These are phyloP conservation scores for Penicillium sp. DNA, from an alignment of 2,329 filamentous ascomycete genomes.

Conservation along the genomic window DNA sequence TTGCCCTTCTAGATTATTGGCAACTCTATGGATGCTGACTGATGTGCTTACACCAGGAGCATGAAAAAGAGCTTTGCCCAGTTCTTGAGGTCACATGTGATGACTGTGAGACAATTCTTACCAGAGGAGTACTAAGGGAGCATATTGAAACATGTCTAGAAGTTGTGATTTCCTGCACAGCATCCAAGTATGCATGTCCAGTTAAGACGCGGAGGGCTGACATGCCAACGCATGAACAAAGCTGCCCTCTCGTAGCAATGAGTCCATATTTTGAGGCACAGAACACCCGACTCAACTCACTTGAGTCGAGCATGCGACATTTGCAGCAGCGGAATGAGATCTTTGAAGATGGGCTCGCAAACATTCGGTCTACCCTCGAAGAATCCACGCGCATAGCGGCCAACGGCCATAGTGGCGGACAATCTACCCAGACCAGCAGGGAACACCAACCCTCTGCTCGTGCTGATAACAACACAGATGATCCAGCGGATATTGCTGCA, in stretches of 20 bases:
- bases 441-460: conserved; percentile 12
- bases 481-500: conserved; percentile 21
- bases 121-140: conserved; percentile 34
- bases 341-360: conserved; percentile 47
- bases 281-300: conserved; percentile 42
- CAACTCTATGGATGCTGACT: conserved; percentile 4
- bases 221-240: conserved; percentile 45
- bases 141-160: conserved; percentile 41
- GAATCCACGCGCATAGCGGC: conserved; percentile 29
- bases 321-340: conserved; percentile 49
- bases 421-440: conserved; percentile 13
- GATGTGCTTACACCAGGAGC: conserved; percentile 27
- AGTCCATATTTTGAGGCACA: conserved; percentile 47
- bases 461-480: conserved; percentile 9
- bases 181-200: conserved; percentile 46
- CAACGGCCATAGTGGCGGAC: conserved; percentile 3
- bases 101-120: conserved; percentile 37
- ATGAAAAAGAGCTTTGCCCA: conserved; percentile 40
- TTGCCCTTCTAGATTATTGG: conserved; percentile 1
- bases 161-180: conserved; percentile 38
- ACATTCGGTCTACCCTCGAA: conserved; percentile 39
- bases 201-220: conserved; percentile 39
- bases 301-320: conserved; percentile 47
- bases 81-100: conserved; percentile 38
- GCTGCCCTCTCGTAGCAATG: conserved; percentile 53